Conservation (phyloP, 225 moss, liverwort and hornwort species). For the Polytrichum commune region DNA sequence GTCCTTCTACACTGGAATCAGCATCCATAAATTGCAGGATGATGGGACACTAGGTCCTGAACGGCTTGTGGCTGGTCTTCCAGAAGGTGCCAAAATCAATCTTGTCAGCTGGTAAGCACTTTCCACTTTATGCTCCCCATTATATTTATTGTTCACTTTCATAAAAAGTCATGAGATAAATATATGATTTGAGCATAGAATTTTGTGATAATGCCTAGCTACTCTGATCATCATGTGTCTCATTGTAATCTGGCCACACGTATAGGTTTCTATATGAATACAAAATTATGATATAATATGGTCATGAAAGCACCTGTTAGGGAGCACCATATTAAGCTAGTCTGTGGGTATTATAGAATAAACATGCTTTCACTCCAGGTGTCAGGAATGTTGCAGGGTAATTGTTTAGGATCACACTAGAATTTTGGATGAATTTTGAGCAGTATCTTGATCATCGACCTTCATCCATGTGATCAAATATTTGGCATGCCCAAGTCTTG, state of each 20-base stretch:
- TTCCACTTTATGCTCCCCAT: not conserved
- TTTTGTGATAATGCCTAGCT: not conserved
- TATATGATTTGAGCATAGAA: too few relatives aligned
- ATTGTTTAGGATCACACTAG: too few relatives aligned
- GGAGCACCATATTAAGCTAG: too few relatives aligned
- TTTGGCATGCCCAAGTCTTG: not conserved
- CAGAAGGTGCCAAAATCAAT: slow-evolving; percentile 79
- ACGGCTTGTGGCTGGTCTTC: slow-evolving; percentile 60
- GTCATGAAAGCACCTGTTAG: not conserved
- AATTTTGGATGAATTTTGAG: too few relatives aligned
- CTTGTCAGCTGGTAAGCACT: slow-evolving; percentile 78
- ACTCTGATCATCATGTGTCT: not conserved
- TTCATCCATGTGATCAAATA: too few relatives aligned
- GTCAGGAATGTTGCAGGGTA: too few relatives aligned
- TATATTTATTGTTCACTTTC: not conserved
- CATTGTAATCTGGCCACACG: slow-evolving; percentile 5
- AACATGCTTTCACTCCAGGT: too few relatives aligned
- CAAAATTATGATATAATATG: not conserved
- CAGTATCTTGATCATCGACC: too few relatives aligned
- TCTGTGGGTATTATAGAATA: too few relatives aligned
- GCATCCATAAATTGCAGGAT: slow-evolving; percentile 66
- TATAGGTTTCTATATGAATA: slow-evolving; percentile 2
- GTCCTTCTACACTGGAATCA: slow-evolving; percentile 95
- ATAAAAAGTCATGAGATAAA: not conserved
- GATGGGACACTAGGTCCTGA: slow-evolving; percentile 72